These are phyloP conservation scores for Chaetoceros muelleri DNA, from an alignment of 108 stramenopile species.

Conservation along the genomic window DNA sequence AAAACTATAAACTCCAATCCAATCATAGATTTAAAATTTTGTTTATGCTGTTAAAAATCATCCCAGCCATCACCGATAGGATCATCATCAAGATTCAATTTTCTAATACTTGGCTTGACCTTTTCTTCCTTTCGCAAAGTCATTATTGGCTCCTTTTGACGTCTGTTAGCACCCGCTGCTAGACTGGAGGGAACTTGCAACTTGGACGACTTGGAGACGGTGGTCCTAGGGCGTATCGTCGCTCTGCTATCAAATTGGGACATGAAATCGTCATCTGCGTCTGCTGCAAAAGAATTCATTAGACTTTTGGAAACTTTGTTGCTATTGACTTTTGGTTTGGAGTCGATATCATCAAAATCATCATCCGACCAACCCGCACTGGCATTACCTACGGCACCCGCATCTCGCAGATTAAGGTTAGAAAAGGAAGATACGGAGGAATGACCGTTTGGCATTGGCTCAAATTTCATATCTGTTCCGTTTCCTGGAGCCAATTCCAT, in stretches of 20 bases:
- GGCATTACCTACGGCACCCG: background rate
- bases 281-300: background rate
- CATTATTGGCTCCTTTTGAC: conserved; percentile 9
- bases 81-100: conserved; percentile 35
- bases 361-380: conserved; percentile 13
- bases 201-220: background rate
- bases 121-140: conserved; percentile 18
- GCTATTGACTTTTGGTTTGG: background rate
- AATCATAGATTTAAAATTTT: background rate
- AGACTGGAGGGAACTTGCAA: background rate
- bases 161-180: background rate
- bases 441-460: conserved; percentile 14
- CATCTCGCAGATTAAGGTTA: conserved; percentile 15
- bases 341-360: conserved; percentile 3
- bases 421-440: conserved; percentile 20
- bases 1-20: too few species aligned
- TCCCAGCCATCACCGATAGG: conserved; percentile 70
- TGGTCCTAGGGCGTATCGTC: conserved; percentile 1
- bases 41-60: conserved; percentile 49
- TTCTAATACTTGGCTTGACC: conserved; percentile 33
- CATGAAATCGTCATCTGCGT: conserved; percentile 7
- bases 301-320: background rate
- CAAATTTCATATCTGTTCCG: conserved; percentile 16
- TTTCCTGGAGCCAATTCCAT: background rate
- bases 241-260: background rate